These are phyloP conservation scores for Beauveria pseudobassiana DNA, from an alignment of 2,329 filamentous ascomycete genomes.

Conservation along the genomic window DNA sequence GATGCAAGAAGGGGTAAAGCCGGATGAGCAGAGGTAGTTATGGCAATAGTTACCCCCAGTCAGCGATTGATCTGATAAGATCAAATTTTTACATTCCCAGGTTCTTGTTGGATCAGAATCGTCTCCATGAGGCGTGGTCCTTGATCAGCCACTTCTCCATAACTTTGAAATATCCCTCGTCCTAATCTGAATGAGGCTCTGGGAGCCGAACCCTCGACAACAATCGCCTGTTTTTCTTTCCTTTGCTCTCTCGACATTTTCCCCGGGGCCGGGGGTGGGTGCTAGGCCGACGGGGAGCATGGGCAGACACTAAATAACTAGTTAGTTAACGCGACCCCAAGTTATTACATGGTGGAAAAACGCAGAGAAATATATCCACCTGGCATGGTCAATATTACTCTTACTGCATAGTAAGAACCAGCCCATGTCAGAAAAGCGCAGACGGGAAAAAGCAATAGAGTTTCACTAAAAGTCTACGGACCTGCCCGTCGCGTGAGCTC, in stretches of 20 bases:
- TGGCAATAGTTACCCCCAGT: neutral
- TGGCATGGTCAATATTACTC: constrained; percentile 4
- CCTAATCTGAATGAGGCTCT: constrained; percentile 2
- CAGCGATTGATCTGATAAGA: constrained; percentile 12
- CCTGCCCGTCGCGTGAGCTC: no score
- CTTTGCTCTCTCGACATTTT: neutral
- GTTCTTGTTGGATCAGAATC: neutral
- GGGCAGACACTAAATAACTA: neutral
- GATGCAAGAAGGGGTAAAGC: neutral
- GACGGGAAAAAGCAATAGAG: neutral
- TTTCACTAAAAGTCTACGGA: neutral
- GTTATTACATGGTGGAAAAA: neutral
- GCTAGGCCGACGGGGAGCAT: neutral
- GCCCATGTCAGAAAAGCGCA: neutral
- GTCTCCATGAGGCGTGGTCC: neutral
- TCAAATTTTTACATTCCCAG: neutral
- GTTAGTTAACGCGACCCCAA: neutral
- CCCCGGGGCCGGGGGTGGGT: neutral
- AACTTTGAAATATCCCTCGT: neutral
- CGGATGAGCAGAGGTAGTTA: neutral
- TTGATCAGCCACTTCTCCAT: neutral
- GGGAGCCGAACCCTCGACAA: neutral
- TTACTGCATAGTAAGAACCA: neutral
- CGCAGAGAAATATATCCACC: neutral
- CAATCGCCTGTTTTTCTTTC: neutral